Conservation (phyloP, 495 filamentous ascomycete genomes). For the Aspergillus indologenus region DNA sequence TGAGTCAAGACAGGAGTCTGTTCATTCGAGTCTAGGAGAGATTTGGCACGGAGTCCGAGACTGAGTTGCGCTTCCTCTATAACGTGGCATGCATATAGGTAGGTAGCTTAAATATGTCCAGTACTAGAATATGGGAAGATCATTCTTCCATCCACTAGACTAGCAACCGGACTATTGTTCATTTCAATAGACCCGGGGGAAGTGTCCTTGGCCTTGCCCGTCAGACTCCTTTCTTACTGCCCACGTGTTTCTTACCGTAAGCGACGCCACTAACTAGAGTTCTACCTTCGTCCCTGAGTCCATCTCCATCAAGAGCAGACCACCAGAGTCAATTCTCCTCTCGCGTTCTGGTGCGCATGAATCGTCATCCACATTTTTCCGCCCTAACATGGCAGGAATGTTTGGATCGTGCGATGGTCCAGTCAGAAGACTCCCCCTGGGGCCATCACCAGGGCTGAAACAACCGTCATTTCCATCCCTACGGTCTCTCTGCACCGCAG, state of each 20-base stretch:
- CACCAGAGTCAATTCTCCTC: neutral
- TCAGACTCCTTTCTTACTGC: neutral
- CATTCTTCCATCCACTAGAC: conserved; percentile 5
- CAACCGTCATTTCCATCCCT: conserved; percentile 13
- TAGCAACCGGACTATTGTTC: conserved; percentile 11
- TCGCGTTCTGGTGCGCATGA: neutral
- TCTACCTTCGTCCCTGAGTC: neutral
- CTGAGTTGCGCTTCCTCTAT: neutral
- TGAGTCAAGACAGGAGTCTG: neutral
- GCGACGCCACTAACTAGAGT: neutral
- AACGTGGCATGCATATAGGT: neutral
- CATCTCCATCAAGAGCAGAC: too few relatives aligned
- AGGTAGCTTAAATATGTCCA: too few relatives aligned
- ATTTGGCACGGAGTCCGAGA: neutral
- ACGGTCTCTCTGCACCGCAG: conserved; percentile 14
- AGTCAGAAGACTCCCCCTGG: neutral
- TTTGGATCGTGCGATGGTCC: neutral
- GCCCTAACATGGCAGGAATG: conserved; percentile 9
- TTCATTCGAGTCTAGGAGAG: neutral
- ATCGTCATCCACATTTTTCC: neutral
- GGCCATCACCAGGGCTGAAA: conserved; percentile 21
- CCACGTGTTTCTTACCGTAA: neutral
- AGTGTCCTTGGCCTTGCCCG: neutral
- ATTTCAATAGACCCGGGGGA: neutral
- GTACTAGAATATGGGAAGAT: neutral